These are phyloP conservation scores for Astragalus glycyphyllos DNA, from an alignment of 306 rosid species.

Conservation along the genomic window DNA sequence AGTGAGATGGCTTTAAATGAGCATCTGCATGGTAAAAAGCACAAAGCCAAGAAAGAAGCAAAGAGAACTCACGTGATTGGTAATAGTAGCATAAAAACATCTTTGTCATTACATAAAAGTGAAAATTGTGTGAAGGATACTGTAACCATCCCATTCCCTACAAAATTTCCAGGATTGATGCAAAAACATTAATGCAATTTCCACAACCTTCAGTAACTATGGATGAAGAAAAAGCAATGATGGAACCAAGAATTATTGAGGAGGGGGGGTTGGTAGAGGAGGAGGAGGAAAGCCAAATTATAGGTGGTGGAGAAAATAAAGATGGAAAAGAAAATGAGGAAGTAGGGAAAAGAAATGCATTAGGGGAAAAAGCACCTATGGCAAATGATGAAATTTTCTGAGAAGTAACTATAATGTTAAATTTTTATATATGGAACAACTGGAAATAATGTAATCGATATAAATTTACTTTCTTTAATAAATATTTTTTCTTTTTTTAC, in stretches of 20 bases:
- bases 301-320: slow-evolving; percentile 16
- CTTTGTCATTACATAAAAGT: background rate
- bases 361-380: too few relatives aligned
- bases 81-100: slow-evolving; percentile 26
- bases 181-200: slow-evolving; percentile 2
- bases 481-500: too few relatives aligned
- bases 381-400: too few relatives aligned
- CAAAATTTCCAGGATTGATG: slow-evolving; percentile 10
- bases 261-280: background rate
- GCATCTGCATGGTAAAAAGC: slow-evolving; percentile 72
- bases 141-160: too few relatives aligned
- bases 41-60: slow-evolving; percentile 55
- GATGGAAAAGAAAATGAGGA: background rate
- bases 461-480: too few relatives aligned
- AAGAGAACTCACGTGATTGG: slow-evolving; percentile 28
- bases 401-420: too few relatives aligned
- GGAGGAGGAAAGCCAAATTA: slow-evolving; percentile 22
- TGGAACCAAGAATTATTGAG: slow-evolving; percentile 18
- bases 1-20: slow-evolving; percentile 42
- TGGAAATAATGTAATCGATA: too few relatives aligned
- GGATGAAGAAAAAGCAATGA: slow-evolving; percentile 1
- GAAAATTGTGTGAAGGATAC: too few relatives aligned
- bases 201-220: slow-evolving; percentile 14
- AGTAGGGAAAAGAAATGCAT: background rate
- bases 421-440: too few relatives aligned